A percentile compares a stretch with the other conserved stretches of the same genome.
Evolutionary conservation across 805 yeast species (phyloP).

Genomic region (Hemisphaericaspora nanyangensis): DNA sequence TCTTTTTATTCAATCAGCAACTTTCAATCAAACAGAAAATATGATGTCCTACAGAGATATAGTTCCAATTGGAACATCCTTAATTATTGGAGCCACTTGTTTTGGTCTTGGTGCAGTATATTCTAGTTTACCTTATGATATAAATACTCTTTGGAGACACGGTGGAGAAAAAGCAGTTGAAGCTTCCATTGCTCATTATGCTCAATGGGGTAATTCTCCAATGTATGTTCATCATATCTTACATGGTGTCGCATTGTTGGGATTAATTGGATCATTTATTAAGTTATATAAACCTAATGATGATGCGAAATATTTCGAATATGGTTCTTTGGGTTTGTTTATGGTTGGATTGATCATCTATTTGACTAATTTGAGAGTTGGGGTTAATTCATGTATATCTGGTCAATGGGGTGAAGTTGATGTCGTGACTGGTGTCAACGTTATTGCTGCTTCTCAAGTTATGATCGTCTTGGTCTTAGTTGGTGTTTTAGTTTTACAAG

Average conservation of each 20-base stretch:
- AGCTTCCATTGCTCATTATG: slow-evolving; percentile 69
- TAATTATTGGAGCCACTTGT: slow-evolving; percentile 54
- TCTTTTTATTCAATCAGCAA: background rate
- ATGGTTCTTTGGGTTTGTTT: slow-evolving; percentile 73
- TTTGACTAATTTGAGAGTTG: slow-evolving; percentile 80
- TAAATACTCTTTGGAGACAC: slow-evolving; percentile 65
- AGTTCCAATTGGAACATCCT: slow-evolving; percentile 41
- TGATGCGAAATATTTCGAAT: slow-evolving; percentile 84
- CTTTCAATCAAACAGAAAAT: background rate
- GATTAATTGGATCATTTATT: slow-evolving; percentile 67
- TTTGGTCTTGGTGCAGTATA: slow-evolving; percentile 79
- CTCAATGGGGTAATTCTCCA: slow-evolving; percentile 67
- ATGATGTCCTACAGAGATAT: slow-evolving; percentile 36
- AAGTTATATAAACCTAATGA: slow-evolving; percentile 86
- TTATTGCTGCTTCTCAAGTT: slow-evolving; percentile 84
- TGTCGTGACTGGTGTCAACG: slow-evolving; percentile 79
- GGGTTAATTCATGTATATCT: slow-evolving; percentile 60
- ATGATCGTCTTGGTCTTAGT: slow-evolving; percentile 66
- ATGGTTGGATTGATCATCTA: slow-evolving; percentile 75
- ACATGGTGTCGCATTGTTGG: slow-evolving; percentile 59
- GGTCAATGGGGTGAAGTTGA: slow-evolving; percentile 96
- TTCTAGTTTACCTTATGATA: slow-evolving; percentile 80
- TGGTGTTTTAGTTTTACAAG: slow-evolving; percentile 83
- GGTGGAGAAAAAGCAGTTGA: slow-evolving; percentile 50
- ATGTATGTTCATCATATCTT: slow-evolving; percentile 53